These are phyloP conservation scores for Tetragonia tetragonoides DNA, from an alignment of 148 eudicot species.

Conservation along the genomic window DNA sequence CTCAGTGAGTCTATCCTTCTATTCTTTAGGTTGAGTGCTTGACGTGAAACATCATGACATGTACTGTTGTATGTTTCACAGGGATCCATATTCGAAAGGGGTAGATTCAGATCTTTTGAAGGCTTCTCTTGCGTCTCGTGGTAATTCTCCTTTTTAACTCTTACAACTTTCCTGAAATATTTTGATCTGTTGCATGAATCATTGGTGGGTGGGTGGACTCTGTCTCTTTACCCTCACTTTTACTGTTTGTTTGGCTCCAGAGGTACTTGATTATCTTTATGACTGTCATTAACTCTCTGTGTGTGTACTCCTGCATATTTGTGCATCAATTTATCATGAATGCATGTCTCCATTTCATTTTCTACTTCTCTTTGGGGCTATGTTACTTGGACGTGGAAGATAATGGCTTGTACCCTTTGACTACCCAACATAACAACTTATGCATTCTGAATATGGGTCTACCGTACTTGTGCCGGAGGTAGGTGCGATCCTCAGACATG, in stretches of 20 bases:
- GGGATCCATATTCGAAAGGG: constrained; percentile 80
- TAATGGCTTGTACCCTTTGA: not conserved
- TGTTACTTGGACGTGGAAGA: not conserved
- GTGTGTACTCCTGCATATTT: not conserved
- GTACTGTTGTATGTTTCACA: constrained; percentile 23
- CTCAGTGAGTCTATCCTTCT: not conserved
- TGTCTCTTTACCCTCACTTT: not conserved
- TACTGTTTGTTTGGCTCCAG: not conserved
- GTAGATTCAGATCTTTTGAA: constrained; percentile 41
- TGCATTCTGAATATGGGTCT: not conserved
- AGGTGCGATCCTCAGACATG: not conserved
- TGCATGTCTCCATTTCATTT: not conserved
- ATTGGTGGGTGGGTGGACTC: not conserved
- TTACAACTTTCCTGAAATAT: not conserved
- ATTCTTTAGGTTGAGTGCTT: constrained; percentile 14
- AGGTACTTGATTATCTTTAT: not conserved
- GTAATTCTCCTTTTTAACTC: constrained; percentile 25
- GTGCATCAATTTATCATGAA: too few species aligned
- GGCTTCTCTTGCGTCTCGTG: constrained; percentile 43
- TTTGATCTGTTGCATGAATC: not conserved
- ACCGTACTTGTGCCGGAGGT: not conserved
- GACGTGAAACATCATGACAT: constrained; percentile 7
- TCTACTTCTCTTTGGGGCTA: not conserved
- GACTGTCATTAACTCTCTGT: not conserved
- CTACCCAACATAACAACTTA: not conserved